Base-by-base conservation (phyloP, 2,329 filamentous ascomycete genomes). In the Neopestalotiopsis sp. region DNA sequence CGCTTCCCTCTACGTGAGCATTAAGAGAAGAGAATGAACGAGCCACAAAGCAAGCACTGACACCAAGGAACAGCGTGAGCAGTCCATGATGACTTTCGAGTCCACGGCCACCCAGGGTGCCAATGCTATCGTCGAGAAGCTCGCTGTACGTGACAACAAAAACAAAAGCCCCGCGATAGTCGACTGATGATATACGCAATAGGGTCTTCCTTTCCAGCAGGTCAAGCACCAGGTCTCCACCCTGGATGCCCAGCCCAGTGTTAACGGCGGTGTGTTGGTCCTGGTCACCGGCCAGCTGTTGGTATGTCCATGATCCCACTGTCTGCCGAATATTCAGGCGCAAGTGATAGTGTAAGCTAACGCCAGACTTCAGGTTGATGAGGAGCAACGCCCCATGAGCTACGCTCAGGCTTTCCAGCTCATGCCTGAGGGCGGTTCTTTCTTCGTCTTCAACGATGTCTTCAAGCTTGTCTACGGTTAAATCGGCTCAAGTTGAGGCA, bases 1-100 rank as follows among this genome's bases (percentile, higher is more conserved):
- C 58, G 83, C 81, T 14, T 78, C 83, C 71, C 93, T 98, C 84
- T 98, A 98, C 86, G 95, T 97, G 89, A 79, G 92, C 76, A 67
- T 10, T 42, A 28, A n/a, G 14, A 40, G 34, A 40, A 4, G 38
- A 42, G 6, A 66, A 28, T 56, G 30, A 24, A 32, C 28, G 24
- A 7, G 56, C 14, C 17, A 20, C 32, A 38, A 30, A 24, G 45
- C 34, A 57, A 24, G 45, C 34, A 57, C 59, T 71, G 57, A 70
- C 49, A 65, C 58, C 17, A 42, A 49, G 45, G 49, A 68, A 77
- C 75, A 97, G 94, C 90, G 92, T 77, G 88, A 92, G 4, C 81
- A 91, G 70, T 98, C 96, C 63, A 97, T 97, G 92, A 87, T 98
- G 82, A 98, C 95, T 65, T 98, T 98, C 78, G 94, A 98, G 88